A percentile compares a stretch with the other conserved stretches of the same genome.
These are phyloP conservation scores for Wallacemonas rigidus DNA, from an alignment of 208 protist species.

Conservation along the genomic window DNA sequence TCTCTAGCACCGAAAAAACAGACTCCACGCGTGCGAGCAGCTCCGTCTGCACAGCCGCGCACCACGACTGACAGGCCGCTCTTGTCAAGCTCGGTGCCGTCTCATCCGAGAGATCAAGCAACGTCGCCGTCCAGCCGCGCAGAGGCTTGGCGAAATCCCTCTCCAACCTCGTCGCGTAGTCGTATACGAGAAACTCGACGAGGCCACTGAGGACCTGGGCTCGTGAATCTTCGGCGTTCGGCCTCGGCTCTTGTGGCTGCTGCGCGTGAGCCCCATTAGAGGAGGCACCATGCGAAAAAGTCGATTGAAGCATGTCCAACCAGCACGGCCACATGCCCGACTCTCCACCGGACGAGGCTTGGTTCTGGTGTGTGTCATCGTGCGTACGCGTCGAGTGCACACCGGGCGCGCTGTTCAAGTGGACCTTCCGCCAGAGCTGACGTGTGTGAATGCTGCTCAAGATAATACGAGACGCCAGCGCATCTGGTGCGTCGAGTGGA, in stretches of 20 bases:
- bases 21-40: background rate
- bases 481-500: background rate
- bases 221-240: too few relatives aligned
- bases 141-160: background rate
- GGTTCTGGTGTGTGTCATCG: too few relatives aligned
- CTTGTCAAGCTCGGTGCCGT: too few relatives aligned
- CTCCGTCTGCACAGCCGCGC: background rate
- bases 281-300: too few relatives aligned
- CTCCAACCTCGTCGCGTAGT: constrained; percentile 4
- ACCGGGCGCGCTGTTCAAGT: background rate
- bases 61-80: background rate
- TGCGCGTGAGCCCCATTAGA: too few relatives aligned
- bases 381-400: too few relatives aligned
- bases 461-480: background rate
- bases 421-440: background rate
- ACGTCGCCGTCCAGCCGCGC: background rate
- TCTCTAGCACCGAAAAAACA: background rate
- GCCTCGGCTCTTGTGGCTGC: too few relatives aligned
- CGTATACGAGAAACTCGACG: constrained; percentile 16
- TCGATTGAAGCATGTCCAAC: background rate
- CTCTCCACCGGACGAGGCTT: too few relatives aligned
- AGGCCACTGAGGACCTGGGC: constrained; percentile 3
- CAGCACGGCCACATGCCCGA: background rate
- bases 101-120: background rate
- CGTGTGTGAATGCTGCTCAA: background rate